Evolutionary conservation across 2,329 filamentous ascomycete species (phyloP).

Genomic region (Penicillium hordei): DNA sequence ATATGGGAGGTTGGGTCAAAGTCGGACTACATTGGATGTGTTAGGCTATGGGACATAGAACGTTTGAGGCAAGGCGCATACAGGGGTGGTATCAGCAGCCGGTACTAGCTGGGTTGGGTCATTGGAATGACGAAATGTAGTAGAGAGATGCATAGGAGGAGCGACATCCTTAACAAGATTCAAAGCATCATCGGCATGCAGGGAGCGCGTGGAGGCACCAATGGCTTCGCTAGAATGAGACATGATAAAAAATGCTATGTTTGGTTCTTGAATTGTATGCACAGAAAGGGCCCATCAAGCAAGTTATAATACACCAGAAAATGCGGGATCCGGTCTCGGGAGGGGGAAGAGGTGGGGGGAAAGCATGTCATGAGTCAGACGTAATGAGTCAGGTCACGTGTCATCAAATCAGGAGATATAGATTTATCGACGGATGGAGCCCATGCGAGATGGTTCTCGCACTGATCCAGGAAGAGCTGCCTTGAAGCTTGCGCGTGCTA

Average conservation of each 20-base stretch:
- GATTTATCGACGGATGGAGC: constrained; percentile 41
- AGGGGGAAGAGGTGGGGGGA: constrained; percentile 7
- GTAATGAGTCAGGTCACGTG: constrained; percentile 27
- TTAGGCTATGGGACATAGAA: neutral
- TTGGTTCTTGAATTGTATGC: constrained; percentile 22
- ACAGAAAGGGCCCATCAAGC: constrained; percentile 9
- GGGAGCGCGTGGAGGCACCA: constrained; percentile 64
- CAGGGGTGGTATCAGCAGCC: constrained; percentile 50
- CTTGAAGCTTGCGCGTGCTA: constrained; percentile 43
- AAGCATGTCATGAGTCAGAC: constrained; percentile 20
- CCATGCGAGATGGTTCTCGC: constrained; percentile 42
- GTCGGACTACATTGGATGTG: constrained; percentile 18
- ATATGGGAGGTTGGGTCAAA: constrained; percentile 56
- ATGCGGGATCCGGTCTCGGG: constrained; percentile 5
- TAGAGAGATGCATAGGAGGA: constrained; percentile 85
- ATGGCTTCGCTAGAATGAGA: constrained; percentile 20
- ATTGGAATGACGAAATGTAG: constrained; percentile 78
- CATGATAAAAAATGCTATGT: constrained; percentile 29
- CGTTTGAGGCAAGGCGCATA: constrained; percentile 39
- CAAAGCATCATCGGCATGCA: constrained; percentile 79
- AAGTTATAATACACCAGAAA: constrained; percentile 17
- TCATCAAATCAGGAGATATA: neutral
- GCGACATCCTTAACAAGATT: constrained; percentile 76
- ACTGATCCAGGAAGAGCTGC: constrained; percentile 40
- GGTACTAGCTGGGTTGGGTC: constrained; percentile 66